These are phyloP conservation scores for Solanum arcanum DNA, from an alignment of 257 asterid species.

Conservation along the genomic window DNA sequence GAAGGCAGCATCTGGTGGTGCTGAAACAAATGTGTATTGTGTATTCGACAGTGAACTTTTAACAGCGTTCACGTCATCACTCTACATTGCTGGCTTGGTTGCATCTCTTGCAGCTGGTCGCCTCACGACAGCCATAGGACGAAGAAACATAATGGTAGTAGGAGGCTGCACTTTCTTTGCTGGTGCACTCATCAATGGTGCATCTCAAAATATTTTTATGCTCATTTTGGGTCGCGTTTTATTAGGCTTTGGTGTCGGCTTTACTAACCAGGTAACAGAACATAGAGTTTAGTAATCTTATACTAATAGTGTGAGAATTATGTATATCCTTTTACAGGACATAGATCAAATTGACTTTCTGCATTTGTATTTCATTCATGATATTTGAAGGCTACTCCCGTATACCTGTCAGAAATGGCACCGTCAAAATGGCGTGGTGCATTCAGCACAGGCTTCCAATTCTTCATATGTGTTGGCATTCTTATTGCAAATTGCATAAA, in stretches of 20 bases:
- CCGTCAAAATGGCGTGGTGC: constrained; percentile 14
- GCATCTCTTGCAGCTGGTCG: constrained; percentile 7
- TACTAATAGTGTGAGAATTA: background rate
- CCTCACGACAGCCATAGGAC: constrained; percentile 2
- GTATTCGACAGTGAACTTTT: constrained; percentile 6
- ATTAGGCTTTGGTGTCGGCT: constrained; percentile 16
- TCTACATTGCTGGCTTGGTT: constrained; percentile 4
- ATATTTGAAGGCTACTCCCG: constrained; percentile 3
- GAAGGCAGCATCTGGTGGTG: background rate
- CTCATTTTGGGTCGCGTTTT: constrained; percentile 12
- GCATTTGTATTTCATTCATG: background rate
- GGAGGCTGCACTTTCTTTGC: constrained; percentile 8
- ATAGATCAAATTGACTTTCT: background rate
- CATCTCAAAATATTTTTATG: background rate
- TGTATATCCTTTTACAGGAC: background rate
- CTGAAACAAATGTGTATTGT: background rate
- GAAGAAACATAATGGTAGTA: constrained; percentile 5
- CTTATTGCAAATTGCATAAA: background rate
- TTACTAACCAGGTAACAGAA: constrained; percentile 10
- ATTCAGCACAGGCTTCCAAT: constrained; percentile 9
- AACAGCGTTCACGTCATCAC: constrained; percentile 14
- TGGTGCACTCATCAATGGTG: constrained; percentile 2
- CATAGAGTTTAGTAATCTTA: background rate
- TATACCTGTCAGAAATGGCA: constrained; percentile 10
- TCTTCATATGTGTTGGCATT: constrained; percentile 1